Conservation (phyloP, 1,139 yeast genomes). For the Kurtzmaniella quercitrusa region DNA sequence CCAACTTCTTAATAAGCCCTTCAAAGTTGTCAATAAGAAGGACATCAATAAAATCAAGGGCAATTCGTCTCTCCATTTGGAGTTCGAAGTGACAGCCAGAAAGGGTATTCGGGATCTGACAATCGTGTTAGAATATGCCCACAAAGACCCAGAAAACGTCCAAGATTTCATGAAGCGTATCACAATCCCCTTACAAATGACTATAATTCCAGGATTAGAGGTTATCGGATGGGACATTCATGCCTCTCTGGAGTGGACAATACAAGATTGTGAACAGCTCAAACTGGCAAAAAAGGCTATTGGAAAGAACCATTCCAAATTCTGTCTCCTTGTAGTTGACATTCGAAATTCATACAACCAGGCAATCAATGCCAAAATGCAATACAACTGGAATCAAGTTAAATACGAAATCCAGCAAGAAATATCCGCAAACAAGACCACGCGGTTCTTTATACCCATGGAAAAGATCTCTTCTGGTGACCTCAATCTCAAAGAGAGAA, state of each 20-base stretch:
- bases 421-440: conserved; percentile 48
- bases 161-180: conserved; percentile 47
- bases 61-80: conserved; percentile 33
- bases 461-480: conserved; percentile 49
- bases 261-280: conserved; percentile 13
- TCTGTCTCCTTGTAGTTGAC: conserved; percentile 63
- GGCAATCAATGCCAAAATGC: conserved; percentile 18
- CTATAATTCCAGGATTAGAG: conserved; percentile 70
- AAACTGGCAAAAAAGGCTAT: neutral
- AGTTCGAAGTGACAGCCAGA: conserved; percentile 65
- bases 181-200: conserved; percentile 59
- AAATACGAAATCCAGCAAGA: conserved; percentile 18
- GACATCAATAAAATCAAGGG: conserved; percentile 34
- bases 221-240: conserved; percentile 70
- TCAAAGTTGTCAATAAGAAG: conserved; percentile 40
- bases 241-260: conserved; percentile 37
- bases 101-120: conserved; percentile 67
- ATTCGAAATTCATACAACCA: conserved; percentile 67
- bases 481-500: conserved; percentile 32
- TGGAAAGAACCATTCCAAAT: conserved; percentile 36
- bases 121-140: conserved; percentile 65
- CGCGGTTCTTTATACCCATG: conserved; percentile 67
- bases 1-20: conserved; percentile 55
- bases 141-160: conserved; percentile 20
- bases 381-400: conserved; percentile 12